These are phyloP conservation scores for Rhododendron williamsianum DNA, from an alignment of 148 eudicot species.

Conservation along the genomic window DNA sequence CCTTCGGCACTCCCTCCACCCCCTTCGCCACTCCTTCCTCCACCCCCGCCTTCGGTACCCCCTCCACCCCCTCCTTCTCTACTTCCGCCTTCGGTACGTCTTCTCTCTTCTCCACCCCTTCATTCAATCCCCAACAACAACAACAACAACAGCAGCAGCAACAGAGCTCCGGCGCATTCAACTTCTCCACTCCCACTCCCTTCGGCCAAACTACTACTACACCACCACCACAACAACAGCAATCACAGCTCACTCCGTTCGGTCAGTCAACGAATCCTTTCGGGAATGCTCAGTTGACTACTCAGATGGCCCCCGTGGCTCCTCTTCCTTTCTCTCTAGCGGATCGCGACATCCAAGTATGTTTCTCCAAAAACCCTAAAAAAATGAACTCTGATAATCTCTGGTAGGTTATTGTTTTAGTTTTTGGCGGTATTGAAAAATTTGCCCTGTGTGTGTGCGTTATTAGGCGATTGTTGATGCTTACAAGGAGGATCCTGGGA, in stretches of 20 bases:
- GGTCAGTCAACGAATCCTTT: constrained; percentile 28
- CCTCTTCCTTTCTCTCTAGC: constrained; percentile 94
- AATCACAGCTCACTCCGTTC: constrained; percentile 30
- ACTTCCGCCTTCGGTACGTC: constrained; percentile 36
- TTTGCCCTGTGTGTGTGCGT: not conserved
- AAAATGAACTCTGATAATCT: not conserved
- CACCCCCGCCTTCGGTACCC: constrained; percentile 54
- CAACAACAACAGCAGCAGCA: constrained; percentile 28
- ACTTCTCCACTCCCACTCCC: constrained; percentile 41
- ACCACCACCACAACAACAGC: constrained; percentile 2
- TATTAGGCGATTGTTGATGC: constrained; percentile 84
- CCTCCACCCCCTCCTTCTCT: constrained; percentile 38
- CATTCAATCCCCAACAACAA: constrained; percentile 43
- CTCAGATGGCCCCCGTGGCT: constrained; percentile 99
- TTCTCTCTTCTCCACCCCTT: constrained; percentile 45
- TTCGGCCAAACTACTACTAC: constrained; percentile 20
- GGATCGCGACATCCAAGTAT: constrained; percentile 93
- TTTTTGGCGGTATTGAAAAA: not conserved
- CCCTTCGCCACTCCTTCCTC: constrained; percentile 41
- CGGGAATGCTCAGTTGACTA: constrained; percentile 57
- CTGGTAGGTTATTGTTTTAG: not conserved
- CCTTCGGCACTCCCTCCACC: constrained; percentile 38
- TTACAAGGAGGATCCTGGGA: constrained; percentile 82
- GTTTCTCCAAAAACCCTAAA: not conserved
- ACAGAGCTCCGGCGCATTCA: constrained; percentile 32